A percentile compares a stretch with the other conserved stretches of the same genome.
phyloP scores from a whole-genome alignment of 768 basidiomycete genomes.

The Daedaleopsis nitida region DNA sequence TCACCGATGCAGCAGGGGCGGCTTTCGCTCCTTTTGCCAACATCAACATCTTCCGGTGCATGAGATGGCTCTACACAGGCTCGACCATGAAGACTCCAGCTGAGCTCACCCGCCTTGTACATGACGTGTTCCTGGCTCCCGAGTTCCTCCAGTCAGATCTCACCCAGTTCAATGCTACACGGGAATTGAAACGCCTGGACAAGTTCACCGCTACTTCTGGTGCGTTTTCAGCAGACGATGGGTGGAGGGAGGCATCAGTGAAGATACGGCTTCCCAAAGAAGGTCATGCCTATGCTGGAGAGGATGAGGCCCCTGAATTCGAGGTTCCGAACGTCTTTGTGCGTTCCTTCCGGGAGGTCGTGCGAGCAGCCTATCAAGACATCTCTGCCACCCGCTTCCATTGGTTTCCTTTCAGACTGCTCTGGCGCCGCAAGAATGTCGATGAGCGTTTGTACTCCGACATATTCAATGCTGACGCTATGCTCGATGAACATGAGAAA shows the following conservation, averaged over 20 bases:
- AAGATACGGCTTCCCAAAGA: slow-evolving; percentile 25
- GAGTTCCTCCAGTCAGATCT: slow-evolving; percentile 5
- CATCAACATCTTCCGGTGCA: slow-evolving; percentile 26
- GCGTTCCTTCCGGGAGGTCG: slow-evolving; percentile 19
- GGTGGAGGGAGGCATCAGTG: slow-evolving; percentile 21
- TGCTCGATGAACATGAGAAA: slow-evolving; percentile 18
- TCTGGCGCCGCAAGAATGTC: neutral
- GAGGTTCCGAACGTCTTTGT: slow-evolving; percentile 32
- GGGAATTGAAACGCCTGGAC: slow-evolving; percentile 16
- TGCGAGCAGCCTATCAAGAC: slow-evolving; percentile 7
- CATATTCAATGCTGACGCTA: slow-evolving; percentile 12
- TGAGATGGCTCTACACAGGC: slow-evolving; percentile 34
- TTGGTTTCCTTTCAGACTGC: slow-evolving; percentile 7
- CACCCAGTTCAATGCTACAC: neutral
- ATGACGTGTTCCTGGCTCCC: slow-evolving; percentile 9
- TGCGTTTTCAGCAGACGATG: slow-evolving; percentile 18
- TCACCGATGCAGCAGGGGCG: neutral
- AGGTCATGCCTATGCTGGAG: neutral
- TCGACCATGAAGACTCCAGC: slow-evolving; percentile 29
- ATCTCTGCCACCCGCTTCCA: neutral
- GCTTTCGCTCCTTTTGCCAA: slow-evolving; percentile 18
- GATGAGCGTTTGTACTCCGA: slow-evolving; percentile 10
- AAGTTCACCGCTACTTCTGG: neutral
- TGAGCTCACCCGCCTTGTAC: slow-evolving; percentile 29
- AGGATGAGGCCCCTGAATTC: slow-evolving; percentile 33